A percentile compares a stretch with the other conserved stretches of the same genome.
These are phyloP conservation scores for Amanita rimosa DNA, from an alignment of 768 basidiomycete genomes.

Conservation along the genomic window DNA sequence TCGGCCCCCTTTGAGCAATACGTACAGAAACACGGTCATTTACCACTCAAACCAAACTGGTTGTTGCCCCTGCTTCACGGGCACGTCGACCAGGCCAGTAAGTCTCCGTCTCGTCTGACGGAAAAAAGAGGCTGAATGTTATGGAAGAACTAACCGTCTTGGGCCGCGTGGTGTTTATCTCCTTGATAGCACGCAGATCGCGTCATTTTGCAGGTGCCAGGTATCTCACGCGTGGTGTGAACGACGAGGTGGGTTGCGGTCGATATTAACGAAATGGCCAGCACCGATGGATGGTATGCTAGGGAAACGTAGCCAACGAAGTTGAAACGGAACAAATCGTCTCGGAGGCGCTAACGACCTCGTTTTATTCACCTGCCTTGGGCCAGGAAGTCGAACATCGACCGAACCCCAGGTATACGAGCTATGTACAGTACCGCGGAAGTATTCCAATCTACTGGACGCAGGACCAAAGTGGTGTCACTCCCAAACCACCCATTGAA, in stretches of 20 bases:
- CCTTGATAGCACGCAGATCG: slow-evolving; percentile 89
- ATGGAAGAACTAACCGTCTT: slow-evolving; percentile 79
- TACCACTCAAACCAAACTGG: slow-evolving; percentile 53
- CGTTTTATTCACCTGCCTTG: slow-evolving; percentile 66
- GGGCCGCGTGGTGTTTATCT: slow-evolving; percentile 84
- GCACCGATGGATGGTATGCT: neutral
- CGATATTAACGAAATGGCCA: neutral
- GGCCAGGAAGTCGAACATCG: slow-evolving; percentile 19
- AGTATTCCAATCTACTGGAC: slow-evolving; percentile 97
- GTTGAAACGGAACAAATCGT: slow-evolving; percentile 99
- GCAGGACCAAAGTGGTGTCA: slow-evolving; percentile 85
- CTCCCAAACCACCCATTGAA: slow-evolving; percentile 91
- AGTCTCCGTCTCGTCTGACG: slow-evolving; percentile 16
- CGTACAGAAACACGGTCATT: neutral
- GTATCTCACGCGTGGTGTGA: slow-evolving; percentile 89
- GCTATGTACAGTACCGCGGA: slow-evolving; percentile 93
- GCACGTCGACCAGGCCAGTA: slow-evolving; percentile 97
- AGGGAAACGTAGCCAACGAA: slow-evolving; percentile 98
- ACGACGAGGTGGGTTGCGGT: slow-evolving; percentile 57
- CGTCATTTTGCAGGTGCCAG: slow-evolving; percentile 93
- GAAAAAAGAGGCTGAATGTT: neutral
- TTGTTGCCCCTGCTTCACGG: slow-evolving; percentile 88
- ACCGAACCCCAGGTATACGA: slow-evolving; percentile 83
- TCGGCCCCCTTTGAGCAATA: slow-evolving; percentile 12
- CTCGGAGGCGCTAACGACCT: slow-evolving; percentile 78